Evolutionary conservation across 108 stramenopile genomes (phyloP).

Genomic region (Pseudonitzschia pungens): DNA sequence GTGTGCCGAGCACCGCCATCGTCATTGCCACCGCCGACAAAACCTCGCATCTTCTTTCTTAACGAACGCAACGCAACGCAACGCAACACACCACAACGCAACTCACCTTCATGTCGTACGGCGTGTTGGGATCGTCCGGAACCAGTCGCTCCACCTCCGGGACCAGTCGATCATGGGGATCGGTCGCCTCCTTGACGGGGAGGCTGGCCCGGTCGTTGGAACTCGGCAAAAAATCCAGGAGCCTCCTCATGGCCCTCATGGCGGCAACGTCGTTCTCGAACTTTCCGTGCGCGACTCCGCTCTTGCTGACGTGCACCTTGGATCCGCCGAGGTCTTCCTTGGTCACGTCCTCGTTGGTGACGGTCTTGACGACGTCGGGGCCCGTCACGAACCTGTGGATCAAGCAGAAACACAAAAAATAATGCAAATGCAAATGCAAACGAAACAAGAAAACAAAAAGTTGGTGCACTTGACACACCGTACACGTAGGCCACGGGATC

Average conservation of each 20-base stretch:
- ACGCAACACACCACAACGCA: no score
- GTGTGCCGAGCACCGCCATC: no score
- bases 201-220: constrained; percentile 84
- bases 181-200: constrained; percentile 60
- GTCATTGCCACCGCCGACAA: no score
- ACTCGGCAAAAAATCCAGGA: constrained; percentile 92
- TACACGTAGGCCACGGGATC: no score
- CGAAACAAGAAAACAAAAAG: background rate
- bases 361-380: constrained; percentile 99
- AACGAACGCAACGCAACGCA: no score
- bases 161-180: constrained; percentile 81
- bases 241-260: constrained; percentile 82
- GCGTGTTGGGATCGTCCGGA: constrained; percentile 97
- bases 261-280: constrained; percentile 96
- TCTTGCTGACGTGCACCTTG: constrained; percentile 86
- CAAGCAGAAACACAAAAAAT: background rate
- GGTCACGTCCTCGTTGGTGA: constrained; percentile 96
- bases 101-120: constrained; percentile 84
- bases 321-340: constrained; percentile 99
- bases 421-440: no score
- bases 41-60: no score
- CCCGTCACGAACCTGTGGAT: constrained; percentile 99
- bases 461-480: no score
- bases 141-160: constrained; percentile 88
- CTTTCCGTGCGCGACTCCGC: constrained; percentile 93